Conservation (phyloP, 192 early-diverging fungal genomes). For the Backusella parvicylindrica region DNA sequence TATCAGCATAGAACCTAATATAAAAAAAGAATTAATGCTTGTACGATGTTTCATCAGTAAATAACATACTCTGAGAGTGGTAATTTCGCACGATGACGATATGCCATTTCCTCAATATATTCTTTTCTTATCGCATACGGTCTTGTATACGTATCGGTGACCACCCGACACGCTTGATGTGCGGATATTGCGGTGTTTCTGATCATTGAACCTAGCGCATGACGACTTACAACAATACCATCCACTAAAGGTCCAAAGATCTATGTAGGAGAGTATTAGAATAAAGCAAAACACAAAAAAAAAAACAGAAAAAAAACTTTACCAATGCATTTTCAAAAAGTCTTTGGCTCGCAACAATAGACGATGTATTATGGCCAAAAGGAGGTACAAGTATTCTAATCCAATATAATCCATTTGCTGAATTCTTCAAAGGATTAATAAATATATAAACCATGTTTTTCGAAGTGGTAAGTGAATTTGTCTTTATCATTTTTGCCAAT, state of each 20-base stretch:
- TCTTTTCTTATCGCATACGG: conserved; percentile 54
- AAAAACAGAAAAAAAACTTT: conserved; percentile 13
- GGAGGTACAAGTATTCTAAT: conserved; percentile 55
- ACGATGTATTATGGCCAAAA: conserved; percentile 10
- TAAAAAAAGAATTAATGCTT: not conserved
- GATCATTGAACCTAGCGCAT: conserved; percentile 63
- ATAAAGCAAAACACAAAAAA: not conserved
- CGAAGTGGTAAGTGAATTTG: conserved; percentile 1
- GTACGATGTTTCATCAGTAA: not conserved
- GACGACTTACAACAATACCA: conserved; percentile 68
- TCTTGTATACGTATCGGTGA: conserved; percentile 49
- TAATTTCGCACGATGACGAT: conserved; percentile 31
- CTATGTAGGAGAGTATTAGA: conserved; percentile 16
- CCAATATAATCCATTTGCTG: conserved; percentile 62
- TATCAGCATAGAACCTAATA: conserved; percentile 18
- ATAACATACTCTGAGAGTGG: conserved; percentile 39
- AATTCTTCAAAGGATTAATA: conserved; percentile 61
- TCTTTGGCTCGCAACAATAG: conserved; percentile 28
- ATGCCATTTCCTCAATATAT: conserved; percentile 44
- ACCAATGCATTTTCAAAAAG: conserved; percentile 49
- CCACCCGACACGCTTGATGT: conserved; percentile 48
- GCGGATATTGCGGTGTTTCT: conserved; percentile 70
- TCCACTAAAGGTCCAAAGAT: conserved; percentile 67
- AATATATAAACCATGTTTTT: conserved; percentile 56
- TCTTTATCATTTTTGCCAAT: conserved; percentile 44